Percentiles rank a stretch among this genome's conserved stretches.
Conservation (phyloP, 495 filamentous ascomycete species). For the Aspergillus homomorphus region DNA sequence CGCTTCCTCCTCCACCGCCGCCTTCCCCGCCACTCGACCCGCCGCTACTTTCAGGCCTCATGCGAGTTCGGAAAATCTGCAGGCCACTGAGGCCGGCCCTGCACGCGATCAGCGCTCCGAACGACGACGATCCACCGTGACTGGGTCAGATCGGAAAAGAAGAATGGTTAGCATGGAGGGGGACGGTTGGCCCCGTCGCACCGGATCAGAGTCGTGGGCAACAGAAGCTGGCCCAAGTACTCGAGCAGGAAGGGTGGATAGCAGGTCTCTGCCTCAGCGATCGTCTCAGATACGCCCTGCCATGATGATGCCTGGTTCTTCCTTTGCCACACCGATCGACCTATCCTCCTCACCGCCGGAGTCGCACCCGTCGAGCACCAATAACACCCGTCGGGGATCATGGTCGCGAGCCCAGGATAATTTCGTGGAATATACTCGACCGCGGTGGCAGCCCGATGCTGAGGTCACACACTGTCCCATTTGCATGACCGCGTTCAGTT, state of each 20-base stretch:
- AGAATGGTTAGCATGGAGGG: constrained; percentile 32
- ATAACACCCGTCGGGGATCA: constrained; percentile 10
- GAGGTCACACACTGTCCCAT: constrained; percentile 80
- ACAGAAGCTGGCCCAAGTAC: constrained; percentile 16
- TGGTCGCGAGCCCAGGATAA: constrained; percentile 16
- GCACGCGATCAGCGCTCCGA: constrained; percentile 17
- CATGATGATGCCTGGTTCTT: constrained; percentile 23
- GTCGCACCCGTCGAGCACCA: constrained; percentile 9
- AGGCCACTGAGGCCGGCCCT: constrained; percentile 22
- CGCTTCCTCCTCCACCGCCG: constrained; percentile 9
- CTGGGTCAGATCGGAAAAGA: constrained; percentile 38
- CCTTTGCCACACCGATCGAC: constrained; percentile 38
- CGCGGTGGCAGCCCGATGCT: constrained; percentile 82
- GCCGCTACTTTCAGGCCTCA: constrained; percentile 12
- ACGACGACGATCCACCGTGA: constrained; percentile 23
- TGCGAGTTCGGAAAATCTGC: constrained; percentile 19
- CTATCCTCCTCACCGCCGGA: constrained; percentile 31
- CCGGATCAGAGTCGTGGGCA: constrained; percentile 12
- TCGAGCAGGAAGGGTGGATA: constrained; percentile 17
- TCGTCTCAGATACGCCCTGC: constrained; percentile 20
- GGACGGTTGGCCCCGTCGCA: constrained; percentile 22
- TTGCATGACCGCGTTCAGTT: constrained; percentile 70
- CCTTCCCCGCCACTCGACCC: constrained; percentile 10
- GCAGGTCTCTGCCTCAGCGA: constrained; percentile 21
- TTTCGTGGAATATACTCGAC: constrained; percentile 45